phyloP scores from a whole-genome alignment of 1,284 basidiomycete species.

The Pseudozyma sp. region DNA sequence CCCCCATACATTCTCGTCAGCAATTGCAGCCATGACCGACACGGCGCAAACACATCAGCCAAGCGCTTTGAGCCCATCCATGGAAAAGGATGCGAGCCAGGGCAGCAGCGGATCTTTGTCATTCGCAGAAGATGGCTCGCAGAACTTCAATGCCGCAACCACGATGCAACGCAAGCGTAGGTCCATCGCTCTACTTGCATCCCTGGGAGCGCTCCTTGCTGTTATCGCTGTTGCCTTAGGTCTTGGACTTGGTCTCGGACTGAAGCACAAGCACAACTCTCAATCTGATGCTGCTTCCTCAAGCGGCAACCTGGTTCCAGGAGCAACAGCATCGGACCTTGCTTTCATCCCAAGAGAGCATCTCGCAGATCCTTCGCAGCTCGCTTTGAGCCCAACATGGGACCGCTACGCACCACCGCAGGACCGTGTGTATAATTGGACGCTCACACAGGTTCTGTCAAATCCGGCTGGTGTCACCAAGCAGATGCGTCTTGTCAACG shows the following conservation, averaged over 20 bases:
- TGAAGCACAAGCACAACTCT: conserved; percentile 58
- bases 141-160: neutral
- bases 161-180: conserved; percentile 2
- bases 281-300: conserved; percentile 19
- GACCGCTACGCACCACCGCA: conserved; percentile 42
- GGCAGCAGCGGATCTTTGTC: conserved; percentile 17
- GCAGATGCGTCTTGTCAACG: conserved; percentile 59
- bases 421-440: conserved; percentile 54
- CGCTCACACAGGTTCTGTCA: conserved; percentile 44
- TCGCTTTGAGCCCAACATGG: conserved; percentile 47
- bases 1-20: no score
- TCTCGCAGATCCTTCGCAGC: conserved; percentile 37
- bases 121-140: conserved; percentile 10
- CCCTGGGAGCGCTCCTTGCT: conserved; percentile 31
- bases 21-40: no score
- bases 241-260: conserved; percentile 71
- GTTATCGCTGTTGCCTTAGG: conserved; percentile 69
- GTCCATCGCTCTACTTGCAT: neutral
- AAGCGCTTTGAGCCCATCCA: neutral
- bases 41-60: neutral
- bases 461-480: conserved; percentile 54
- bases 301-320: conserved; percentile 8
- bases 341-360: conserved; percentile 56
- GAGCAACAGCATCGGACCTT: conserved; percentile 26
- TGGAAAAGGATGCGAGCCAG: conserved; percentile 14